Conservation (phyloP, 2,329 filamentous ascomycete species). For the Fusarium duplospermum region DNA sequence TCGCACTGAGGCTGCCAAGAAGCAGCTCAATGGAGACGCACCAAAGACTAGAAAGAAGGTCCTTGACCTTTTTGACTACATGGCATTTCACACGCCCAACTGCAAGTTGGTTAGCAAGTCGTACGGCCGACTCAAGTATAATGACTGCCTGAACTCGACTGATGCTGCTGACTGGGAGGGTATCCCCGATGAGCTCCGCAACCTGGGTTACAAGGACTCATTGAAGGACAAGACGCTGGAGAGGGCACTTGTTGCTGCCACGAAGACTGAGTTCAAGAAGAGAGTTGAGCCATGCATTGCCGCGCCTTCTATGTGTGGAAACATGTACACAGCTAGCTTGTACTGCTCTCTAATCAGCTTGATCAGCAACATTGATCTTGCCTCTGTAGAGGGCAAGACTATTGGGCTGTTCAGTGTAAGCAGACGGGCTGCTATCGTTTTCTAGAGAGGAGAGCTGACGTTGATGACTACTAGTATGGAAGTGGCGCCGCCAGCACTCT, state of each 20-base stretch:
- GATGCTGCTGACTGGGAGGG: not conserved
- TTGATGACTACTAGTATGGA: not conserved
- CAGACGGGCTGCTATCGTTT: not conserved
- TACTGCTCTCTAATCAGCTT: not conserved
- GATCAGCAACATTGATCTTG: not conserved
- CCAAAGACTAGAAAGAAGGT: not conserved
- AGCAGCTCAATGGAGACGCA: not conserved
- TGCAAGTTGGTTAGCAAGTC: not conserved
- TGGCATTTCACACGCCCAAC: not conserved
- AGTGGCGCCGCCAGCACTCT: not conserved
- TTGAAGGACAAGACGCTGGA: not conserved
- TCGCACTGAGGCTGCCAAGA: not conserved
- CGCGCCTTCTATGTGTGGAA: not conserved
- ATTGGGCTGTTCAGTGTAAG: not conserved
- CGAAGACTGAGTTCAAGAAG: not conserved
- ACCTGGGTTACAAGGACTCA: not conserved
- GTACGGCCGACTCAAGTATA: not conserved
- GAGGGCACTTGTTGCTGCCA: not conserved
- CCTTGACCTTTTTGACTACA: not conserved
- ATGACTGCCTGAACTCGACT: not conserved
- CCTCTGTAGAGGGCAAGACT: not conserved
- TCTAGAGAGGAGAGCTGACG: not conserved
- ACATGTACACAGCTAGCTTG: not conserved
- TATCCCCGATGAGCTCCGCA: not conserved
- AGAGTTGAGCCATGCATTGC: not conserved